A percentile compares a stretch with the other conserved stretches of the same genome.
phyloP scores from a whole-genome alignment of 257 asterid genomes.

The Jasminum sambac region DNA sequence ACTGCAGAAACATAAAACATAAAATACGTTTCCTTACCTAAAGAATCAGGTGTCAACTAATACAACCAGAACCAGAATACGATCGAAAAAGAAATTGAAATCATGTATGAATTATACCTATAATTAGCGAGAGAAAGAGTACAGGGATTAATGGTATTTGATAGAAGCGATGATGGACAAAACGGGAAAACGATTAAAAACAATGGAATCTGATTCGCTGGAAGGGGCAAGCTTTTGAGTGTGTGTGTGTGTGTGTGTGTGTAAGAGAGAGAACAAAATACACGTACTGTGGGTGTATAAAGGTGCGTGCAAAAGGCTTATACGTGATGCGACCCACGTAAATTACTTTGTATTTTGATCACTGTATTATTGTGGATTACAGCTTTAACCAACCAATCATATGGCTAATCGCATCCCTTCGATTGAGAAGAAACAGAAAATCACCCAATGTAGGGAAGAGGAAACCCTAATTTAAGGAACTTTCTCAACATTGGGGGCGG shows the following conservation, averaged over 20 bases:
- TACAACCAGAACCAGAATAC: slow-evolving; percentile 19
- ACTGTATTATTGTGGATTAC: slow-evolving; percentile 4
- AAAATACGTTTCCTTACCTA: slow-evolving; percentile 33
- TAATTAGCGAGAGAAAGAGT: not conserved
- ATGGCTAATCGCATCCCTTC: not conserved
- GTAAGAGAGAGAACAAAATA: slow-evolving; percentile 1
- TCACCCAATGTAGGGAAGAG: not conserved
- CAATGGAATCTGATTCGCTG: slow-evolving; percentile 49
- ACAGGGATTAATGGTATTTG: too few species aligned
- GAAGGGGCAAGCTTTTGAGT: slow-evolving; percentile 37
- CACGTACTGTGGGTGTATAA: slow-evolving; percentile 27
- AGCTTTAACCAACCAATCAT: not conserved
- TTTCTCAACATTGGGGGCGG: not conserved
- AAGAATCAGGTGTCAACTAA: slow-evolving; percentile 25
- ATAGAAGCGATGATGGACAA: not conserved
- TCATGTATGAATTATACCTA: slow-evolving; percentile 2
- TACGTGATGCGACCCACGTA: slow-evolving; percentile 22
- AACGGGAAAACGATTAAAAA: slow-evolving; percentile 13
- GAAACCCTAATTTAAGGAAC: not conserved
- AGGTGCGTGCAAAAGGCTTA: slow-evolving; percentile 15
- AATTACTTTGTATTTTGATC: slow-evolving; percentile 25
- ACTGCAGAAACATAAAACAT: not conserved
- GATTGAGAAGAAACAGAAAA: not conserved
- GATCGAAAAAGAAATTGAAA: slow-evolving; percentile 28
- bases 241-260: not conserved